Evolutionary conservation across 2,329 filamentous ascomycete genomes (phyloP).

Genomic region (Pezicula neosporulosa): DNA sequence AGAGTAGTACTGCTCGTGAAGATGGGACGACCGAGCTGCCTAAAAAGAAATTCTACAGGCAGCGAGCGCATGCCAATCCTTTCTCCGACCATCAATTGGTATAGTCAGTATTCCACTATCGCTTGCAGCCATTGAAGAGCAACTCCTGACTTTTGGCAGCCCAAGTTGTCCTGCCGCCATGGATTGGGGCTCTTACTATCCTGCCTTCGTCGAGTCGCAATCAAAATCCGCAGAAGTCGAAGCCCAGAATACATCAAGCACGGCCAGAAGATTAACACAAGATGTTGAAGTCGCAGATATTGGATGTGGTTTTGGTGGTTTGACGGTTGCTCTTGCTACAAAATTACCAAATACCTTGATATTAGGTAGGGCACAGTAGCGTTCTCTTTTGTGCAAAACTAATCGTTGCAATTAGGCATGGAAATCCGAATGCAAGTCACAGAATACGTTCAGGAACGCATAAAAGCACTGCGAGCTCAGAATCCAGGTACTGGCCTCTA

Average conservation of each 20-base stretch:
- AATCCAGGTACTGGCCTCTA: conserved; percentile 53
- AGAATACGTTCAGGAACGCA: conserved; percentile 84
- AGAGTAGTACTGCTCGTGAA: conserved; percentile 47
- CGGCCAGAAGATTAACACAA: conserved; percentile 47
- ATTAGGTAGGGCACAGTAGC: conserved; percentile 55
- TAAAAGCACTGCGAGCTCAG: conserved; percentile 74
- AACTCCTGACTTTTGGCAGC: conserved; percentile 42
- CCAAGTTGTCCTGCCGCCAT: conserved; percentile 76
- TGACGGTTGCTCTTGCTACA: conserved; percentile 82
- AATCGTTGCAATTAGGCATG: conserved; percentile 55
- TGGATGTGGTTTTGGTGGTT: conserved; percentile 91
- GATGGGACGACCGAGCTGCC: conserved; percentile 55
- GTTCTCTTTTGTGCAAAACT: conserved; percentile 2
- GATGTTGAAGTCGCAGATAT: conserved; percentile 93
- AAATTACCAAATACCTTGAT: conserved; percentile 78
- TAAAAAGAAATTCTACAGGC: conserved; percentile 93
- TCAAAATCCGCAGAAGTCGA: conserved; percentile 20
- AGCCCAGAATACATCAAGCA: conserved; percentile 9
- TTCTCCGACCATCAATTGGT: conserved; percentile 90
- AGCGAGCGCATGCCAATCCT: conserved; percentile 94
- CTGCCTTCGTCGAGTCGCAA: conserved; percentile 57
- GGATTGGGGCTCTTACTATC: conserved; percentile 88
- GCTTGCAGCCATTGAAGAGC: background rate
- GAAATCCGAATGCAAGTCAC: conserved; percentile 91
- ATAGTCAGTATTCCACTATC: conserved; percentile 61